Conservation (phyloP, 2,329 filamentous ascomycete genomes). For the Macrophomina phaseolina region DNA sequence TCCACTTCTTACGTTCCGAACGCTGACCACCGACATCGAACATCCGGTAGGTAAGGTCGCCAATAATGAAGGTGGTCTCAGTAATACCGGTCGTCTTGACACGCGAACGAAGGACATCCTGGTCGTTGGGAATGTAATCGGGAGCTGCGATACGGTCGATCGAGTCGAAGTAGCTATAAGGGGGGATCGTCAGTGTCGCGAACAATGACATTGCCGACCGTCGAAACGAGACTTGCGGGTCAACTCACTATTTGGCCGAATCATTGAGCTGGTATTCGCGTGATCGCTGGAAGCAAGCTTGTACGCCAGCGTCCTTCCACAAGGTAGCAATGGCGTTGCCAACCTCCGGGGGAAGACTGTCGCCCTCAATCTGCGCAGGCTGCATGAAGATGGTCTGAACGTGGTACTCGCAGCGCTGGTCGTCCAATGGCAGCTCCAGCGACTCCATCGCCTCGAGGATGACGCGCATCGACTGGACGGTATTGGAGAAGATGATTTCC, state of each 20-base stretch:
- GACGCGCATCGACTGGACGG: slow-evolving; percentile 72
- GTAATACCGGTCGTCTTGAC: slow-evolving; percentile 98
- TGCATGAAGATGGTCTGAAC: slow-evolving; percentile 99
- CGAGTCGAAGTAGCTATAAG: slow-evolving; percentile 86
- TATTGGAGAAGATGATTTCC: slow-evolving; percentile 76
- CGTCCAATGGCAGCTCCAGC: slow-evolving; percentile 80
- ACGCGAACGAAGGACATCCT: slow-evolving; percentile 93
- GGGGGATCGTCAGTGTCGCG: not conserved
- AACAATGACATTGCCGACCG: not conserved
- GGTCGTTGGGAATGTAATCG: slow-evolving; percentile 93
- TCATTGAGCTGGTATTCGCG: slow-evolving; percentile 97
- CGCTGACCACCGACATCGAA: slow-evolving; percentile 96
- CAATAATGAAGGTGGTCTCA: slow-evolving; percentile 94
- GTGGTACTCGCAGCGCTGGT: slow-evolving; percentile 93
- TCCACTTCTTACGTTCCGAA: slow-evolving; percentile 99
- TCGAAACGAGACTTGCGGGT: slow-evolving; percentile 2
- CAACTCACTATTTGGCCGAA: slow-evolving; percentile 88
- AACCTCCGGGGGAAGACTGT: slow-evolving; percentile 91
- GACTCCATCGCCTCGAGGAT: slow-evolving; percentile 74
- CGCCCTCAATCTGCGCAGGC: slow-evolving; percentile 93
- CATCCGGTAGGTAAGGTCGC: slow-evolving; percentile 94
- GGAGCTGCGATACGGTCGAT: slow-evolving; percentile 88
- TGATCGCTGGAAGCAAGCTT: slow-evolving; percentile 94
- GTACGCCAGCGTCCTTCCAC: slow-evolving; percentile 91
- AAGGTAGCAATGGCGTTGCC: slow-evolving; percentile 89